phyloP scores from a whole-genome alignment of 768 basidiomycete species.

The Paxillus involutus region DNA sequence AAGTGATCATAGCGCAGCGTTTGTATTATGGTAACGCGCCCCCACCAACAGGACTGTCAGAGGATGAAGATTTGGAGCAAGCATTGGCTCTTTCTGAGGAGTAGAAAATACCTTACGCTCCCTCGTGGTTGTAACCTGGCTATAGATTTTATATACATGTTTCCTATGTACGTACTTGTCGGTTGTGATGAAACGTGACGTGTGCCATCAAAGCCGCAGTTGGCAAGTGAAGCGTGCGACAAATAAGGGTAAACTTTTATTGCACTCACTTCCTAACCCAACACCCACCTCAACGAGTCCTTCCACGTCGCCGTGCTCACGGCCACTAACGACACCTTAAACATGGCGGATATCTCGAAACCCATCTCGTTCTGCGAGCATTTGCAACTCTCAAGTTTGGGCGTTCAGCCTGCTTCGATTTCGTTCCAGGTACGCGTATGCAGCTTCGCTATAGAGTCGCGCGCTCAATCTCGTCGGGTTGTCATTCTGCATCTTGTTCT shows the following conservation, averaged over 20 bases:
- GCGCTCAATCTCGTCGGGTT: constrained; percentile 16
- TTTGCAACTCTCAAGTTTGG: constrained; percentile 91
- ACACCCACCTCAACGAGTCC: constrained; percentile 21
- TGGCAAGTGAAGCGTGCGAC: constrained; percentile 19
- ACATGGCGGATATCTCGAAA: constrained; percentile 44
- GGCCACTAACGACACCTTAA: constrained; percentile 19
- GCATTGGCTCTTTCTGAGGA: constrained; percentile 68
- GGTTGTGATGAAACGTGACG: too few relatives aligned
- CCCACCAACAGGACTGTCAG: constrained; percentile 49
- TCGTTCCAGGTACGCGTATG: constrained; percentile 82
- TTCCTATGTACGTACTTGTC: too few relatives aligned
- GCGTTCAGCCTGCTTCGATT: constrained; percentile 95
- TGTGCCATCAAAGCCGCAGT: not conserved
- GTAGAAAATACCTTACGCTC: constrained; percentile 27
- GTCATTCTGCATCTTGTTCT: not conserved
- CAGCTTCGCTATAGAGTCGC: constrained; percentile 18
- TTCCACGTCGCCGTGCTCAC: constrained; percentile 13
- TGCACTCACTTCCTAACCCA: constrained; percentile 23
- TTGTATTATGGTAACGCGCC: constrained; percentile 70
- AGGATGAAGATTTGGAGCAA: constrained; percentile 69
- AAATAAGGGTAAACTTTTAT: constrained; percentile 32
- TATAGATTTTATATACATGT: too few relatives aligned
- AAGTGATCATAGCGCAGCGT: constrained; percentile 74
- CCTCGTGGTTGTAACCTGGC: not conserved
- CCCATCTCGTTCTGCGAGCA: constrained; percentile 90